Evolutionary conservation across 2,329 filamentous ascomycete species (phyloP), one percentile per base, ranked within the genome.

Genomic region (Chaetothyriales sp.): DNA sequence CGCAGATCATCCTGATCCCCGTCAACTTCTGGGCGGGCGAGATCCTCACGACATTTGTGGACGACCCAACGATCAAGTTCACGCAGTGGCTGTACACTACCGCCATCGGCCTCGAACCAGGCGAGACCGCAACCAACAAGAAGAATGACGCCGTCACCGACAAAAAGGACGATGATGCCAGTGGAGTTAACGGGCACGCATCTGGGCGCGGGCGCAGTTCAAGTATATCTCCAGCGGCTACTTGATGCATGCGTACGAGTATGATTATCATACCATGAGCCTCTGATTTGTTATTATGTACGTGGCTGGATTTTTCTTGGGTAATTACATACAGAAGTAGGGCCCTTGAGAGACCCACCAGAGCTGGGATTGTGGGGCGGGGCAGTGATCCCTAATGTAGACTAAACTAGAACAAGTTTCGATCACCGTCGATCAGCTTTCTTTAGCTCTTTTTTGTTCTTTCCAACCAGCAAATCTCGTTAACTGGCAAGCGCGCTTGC

Each of bases 1-100:
- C 79, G 1, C 78, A 85, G 43, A 26, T 84, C 6, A 65, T 84
- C 26, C 62, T 83, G 2, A 56, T 81, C 48, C 80, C 80, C 1
- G 49, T 79, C 18, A 83, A 78, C 0, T 65, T 82, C 2, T 79
- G 73, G 68, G 52, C 75, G 19, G 77, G 79, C 2, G 77, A 81
- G 49, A 51, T 80, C 5, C 70, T 72, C 1, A 81, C 78, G 1
- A 71, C 68, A 45, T 58, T 69, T 18, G 65, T 83, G 15, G 80
- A 83, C 55, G 75, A 80, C 55, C 79, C 79, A 1, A 75, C 74
- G 46, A 77, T 84, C 15, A 73, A 65, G 46, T 72, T 81, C 58
- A 65, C 76, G 9, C 68, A 70, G 26, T 80, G 76, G 76, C 52
- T 80, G 6, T 81, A 83, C 63, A 69, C 64, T 2, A 47, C 22